A percentile compares a stretch with the other conserved stretches of the same genome.
Evolutionary conservation across 2,329 filamentous ascomycete species (phyloP).

Genomic region (Chaetothyriales sp.): DNA sequence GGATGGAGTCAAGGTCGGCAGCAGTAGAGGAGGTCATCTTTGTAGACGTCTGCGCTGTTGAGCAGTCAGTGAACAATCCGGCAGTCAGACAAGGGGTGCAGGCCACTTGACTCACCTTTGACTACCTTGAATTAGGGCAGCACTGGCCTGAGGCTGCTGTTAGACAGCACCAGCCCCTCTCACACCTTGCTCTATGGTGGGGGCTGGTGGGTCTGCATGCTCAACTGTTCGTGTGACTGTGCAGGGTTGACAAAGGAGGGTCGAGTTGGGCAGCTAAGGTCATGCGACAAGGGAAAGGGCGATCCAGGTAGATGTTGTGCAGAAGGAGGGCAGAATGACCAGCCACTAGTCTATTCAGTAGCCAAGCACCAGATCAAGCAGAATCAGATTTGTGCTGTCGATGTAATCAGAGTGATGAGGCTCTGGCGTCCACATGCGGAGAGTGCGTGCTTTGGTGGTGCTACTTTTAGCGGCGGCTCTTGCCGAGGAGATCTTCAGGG

Average conservation of each 20-base stretch:
- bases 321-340: background rate
- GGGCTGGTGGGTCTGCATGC: background rate
- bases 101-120: background rate
- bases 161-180: background rate
- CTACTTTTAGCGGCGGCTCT: background rate
- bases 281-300: background rate
- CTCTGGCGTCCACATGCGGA: background rate
- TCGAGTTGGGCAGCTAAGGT: background rate
- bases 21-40: slow-evolving; percentile 6
- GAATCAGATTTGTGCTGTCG: background rate
- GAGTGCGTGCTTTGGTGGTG: background rate
- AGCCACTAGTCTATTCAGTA: background rate
- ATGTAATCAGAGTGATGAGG: background rate
- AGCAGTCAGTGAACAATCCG: slow-evolving; percentile 2
- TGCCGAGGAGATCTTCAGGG: background rate
- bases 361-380: background rate
- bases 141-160: background rate
- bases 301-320: background rate
- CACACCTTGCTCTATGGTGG: background rate
- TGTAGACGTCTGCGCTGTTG: background rate
- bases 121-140: background rate
- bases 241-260: background rate
- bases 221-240: background rate
- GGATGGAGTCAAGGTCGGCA: slow-evolving; percentile 4
- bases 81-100: background rate